Evolutionary conservation across 2,329 filamentous ascomycete genomes (phyloP).

Genomic region (Ascochyta rabiei): DNA sequence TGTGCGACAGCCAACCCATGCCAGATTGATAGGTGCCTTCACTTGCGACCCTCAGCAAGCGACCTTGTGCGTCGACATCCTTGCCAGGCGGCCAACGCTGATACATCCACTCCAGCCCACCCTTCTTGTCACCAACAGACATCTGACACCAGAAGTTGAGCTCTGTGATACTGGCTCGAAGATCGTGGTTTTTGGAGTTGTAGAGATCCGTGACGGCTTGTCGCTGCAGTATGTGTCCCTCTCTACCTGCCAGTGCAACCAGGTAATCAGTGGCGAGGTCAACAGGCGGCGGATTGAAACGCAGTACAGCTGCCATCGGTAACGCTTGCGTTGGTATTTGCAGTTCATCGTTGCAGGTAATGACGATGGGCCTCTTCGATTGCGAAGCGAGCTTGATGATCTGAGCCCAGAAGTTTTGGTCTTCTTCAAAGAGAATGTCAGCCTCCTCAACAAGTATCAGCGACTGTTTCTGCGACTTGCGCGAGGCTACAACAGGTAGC

Average conservation of each 20-base stretch:
- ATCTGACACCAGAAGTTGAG: conserved; percentile 98
- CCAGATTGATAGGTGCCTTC: conserved; percentile 75
- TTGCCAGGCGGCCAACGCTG: conserved; percentile 75
- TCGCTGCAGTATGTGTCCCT: conserved; percentile 80
- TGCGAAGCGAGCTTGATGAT: conserved; percentile 77
- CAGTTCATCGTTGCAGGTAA: conserved; percentile 94
- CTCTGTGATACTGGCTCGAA: conserved; percentile 81
- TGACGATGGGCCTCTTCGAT: conserved; percentile 89
- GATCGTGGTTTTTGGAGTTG: conserved; percentile 69
- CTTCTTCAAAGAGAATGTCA: conserved; percentile 92
- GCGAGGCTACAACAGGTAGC: conserved; percentile 39
- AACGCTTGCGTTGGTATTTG: conserved; percentile 76
- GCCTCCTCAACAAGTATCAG: conserved; percentile 93
- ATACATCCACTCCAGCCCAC: conserved; percentile 89
- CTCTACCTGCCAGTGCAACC: conserved; percentile 80
- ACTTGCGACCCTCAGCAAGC: conserved; percentile 79
- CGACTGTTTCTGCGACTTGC: conserved; percentile 78
- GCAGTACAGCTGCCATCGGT: conserved; percentile 83
- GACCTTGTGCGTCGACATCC: conserved; percentile 70
- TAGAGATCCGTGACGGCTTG: conserved; percentile 73
- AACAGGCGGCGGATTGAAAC: conserved; percentile 69
- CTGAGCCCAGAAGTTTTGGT: conserved; percentile 92
- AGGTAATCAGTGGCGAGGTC: conserved; percentile 80
- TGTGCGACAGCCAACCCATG: conserved; percentile 77
- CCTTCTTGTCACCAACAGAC: conserved; percentile 84